These are phyloP conservation scores for Cajanus cajan DNA, from an alignment of 306 rosid species.

Conservation along the genomic window DNA sequence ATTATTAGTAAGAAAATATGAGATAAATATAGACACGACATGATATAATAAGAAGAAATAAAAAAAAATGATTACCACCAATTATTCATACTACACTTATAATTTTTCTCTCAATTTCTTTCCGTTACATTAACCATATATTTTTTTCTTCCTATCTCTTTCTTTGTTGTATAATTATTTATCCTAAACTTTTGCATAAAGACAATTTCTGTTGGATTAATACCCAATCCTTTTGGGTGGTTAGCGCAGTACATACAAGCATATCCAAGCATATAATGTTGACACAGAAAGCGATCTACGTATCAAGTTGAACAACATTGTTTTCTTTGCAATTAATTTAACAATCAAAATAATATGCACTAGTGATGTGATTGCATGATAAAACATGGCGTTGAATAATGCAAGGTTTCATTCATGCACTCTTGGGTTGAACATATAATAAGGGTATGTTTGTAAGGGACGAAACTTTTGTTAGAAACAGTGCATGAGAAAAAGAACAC, in stretches of 20 bases:
- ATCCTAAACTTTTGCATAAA: neutral
- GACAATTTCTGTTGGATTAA: neutral
- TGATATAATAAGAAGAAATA: neutral
- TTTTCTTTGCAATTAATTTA: conserved; percentile 15
- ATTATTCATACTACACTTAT: too few species aligned
- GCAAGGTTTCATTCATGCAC: conserved; percentile 23
- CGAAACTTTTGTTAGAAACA: conserved; percentile 11
- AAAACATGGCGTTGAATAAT: conserved; percentile 28
- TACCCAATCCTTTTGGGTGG: neutral
- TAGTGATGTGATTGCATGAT: conserved; percentile 24
- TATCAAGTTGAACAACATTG: neutral
- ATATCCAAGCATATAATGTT: neutral
- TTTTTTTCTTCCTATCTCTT: neutral
- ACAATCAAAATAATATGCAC: neutral
- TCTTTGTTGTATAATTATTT: neutral
- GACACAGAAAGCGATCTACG: conserved; percentile 1
- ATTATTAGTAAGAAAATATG: neutral
- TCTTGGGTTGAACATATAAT: neutral
- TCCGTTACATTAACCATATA: neutral
- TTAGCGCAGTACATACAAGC: neutral
- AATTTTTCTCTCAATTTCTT: too few species aligned
- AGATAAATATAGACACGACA: neutral
- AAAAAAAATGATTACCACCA: too few species aligned
- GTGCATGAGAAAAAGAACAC: conserved; percentile 19
- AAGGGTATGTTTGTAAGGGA: conserved; percentile 7